phyloP scores from a whole-genome alignment of 2,329 filamentous ascomycete genomes.

The Phyllosticta citribraziliensis region DNA sequence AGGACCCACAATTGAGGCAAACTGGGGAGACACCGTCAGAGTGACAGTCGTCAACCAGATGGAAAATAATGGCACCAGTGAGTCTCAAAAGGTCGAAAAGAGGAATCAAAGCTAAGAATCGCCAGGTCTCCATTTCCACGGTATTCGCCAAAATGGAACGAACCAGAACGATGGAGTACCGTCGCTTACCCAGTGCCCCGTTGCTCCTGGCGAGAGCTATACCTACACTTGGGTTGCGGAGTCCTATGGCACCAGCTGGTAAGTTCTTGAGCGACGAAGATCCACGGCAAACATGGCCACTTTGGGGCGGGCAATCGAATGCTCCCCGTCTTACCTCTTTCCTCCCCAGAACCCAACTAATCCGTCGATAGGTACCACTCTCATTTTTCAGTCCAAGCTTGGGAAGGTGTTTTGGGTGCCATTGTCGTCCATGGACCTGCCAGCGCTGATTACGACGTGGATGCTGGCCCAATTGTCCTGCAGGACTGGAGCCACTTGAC shows the following conservation, averaged over 20 bases:
- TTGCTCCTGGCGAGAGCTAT: slow-evolving; percentile 17
- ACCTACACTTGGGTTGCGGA: slow-evolving; percentile 47
- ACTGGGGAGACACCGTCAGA: slow-evolving; percentile 38
- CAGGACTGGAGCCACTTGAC: slow-evolving; percentile 29
- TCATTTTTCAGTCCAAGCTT: slow-evolving; percentile 22
- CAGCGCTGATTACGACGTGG: slow-evolving; percentile 29
- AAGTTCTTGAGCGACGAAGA: background rate
- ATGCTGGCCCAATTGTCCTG: slow-evolving; percentile 29
- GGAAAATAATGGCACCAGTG: slow-evolving; percentile 46
- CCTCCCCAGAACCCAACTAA: slow-evolving; percentile 6
- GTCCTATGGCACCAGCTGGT: slow-evolving; percentile 23
- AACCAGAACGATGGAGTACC: slow-evolving; percentile 49
- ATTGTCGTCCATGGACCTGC: slow-evolving; percentile 32
- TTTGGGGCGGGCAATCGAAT: background rate
- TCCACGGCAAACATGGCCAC: background rate
- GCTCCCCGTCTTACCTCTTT: background rate
- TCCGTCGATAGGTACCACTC: slow-evolving; percentile 15
- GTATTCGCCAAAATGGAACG: slow-evolving; percentile 45
- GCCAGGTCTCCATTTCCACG: slow-evolving; percentile 51
- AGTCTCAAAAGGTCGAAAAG: background rate
- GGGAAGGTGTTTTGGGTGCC: slow-evolving; percentile 29
- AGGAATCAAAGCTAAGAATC: background rate
- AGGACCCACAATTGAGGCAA: slow-evolving; percentile 34
- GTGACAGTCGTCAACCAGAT: slow-evolving; percentile 41
- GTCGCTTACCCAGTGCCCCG: slow-evolving; percentile 33